Evolutionary conservation across 371 early-diverging fungal species (phyloP).

Genomic region (Dinochytrium kinnereticum): DNA sequence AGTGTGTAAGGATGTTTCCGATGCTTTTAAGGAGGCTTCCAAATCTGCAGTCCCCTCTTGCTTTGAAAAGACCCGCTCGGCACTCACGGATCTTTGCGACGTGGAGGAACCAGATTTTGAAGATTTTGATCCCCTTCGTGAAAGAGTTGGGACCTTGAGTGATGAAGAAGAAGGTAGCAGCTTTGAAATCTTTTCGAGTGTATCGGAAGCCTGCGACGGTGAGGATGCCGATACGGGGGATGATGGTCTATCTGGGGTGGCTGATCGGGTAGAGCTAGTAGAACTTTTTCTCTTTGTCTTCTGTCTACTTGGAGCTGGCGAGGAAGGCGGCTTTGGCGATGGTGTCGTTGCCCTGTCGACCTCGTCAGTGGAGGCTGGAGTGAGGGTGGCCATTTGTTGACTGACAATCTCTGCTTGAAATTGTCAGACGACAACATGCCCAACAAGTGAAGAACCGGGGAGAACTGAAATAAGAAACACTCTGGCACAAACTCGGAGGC

Average conservation of each 20-base stretch:
- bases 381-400: not conserved
- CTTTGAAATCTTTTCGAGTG: constrained; percentile 5
- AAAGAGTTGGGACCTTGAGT: constrained; percentile 5
- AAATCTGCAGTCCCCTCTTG: too few species aligned
- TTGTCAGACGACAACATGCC: too few species aligned
- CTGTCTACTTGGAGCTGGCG: not conserved
- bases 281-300: not conserved
- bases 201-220: not conserved
- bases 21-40: not conserved
- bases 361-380: not conserved
- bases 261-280: not conserved
- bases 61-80: not conserved
- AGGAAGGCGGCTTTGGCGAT: not conserved
- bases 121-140: not conserved
- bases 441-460: too few species aligned
- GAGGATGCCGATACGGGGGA: not conserved
- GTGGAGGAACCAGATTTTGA: not conserved
- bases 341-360: not conserved
- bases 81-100: not conserved
- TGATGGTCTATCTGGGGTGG: not conserved
- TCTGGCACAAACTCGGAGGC: too few species aligned
- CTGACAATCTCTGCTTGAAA: not conserved
- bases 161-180: constrained; percentile 11
- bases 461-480: too few species aligned
- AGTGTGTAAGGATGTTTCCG: not conserved